These are phyloP conservation scores for Citrus maxima DNA, from an alignment of 345 rosid genomes.

Conservation along the genomic window DNA sequence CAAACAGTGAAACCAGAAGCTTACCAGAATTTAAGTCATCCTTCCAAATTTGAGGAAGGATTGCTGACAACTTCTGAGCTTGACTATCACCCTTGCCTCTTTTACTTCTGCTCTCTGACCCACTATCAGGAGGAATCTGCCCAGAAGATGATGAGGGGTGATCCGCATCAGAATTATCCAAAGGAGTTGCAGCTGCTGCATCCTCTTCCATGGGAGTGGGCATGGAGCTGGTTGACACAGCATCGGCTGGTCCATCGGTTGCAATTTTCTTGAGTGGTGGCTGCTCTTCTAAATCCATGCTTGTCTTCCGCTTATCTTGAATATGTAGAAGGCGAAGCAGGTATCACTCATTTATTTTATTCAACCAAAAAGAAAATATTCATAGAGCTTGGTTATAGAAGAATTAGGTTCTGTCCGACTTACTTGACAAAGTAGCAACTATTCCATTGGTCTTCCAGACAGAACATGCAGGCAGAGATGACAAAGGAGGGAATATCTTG, in stretches of 20 bases:
- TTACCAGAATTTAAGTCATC: slow-evolving; percentile 72
- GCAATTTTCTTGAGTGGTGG: slow-evolving; percentile 51
- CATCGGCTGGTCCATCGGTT: slow-evolving; percentile 45
- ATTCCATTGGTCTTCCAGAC: slow-evolving; percentile 46
- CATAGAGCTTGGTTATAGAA: background rate
- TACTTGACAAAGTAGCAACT: slow-evolving; percentile 46
- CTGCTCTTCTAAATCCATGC: slow-evolving; percentile 38
- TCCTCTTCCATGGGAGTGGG: slow-evolving; percentile 44
- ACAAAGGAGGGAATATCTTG: slow-evolving; percentile 65
- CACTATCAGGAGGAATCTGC: slow-evolving; percentile 26
- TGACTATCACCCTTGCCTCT: slow-evolving; percentile 25
- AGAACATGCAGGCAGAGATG: slow-evolving; percentile 44
- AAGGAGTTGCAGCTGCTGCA: slow-evolving; percentile 22
- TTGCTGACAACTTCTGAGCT: slow-evolving; percentile 42
- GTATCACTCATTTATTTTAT: background rate
- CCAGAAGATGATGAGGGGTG: slow-evolving; percentile 37
- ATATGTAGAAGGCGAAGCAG: background rate
- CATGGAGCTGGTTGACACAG: slow-evolving; percentile 23
- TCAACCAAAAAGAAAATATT: background rate
- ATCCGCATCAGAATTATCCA: slow-evolving; percentile 31
- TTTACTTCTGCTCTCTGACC: slow-evolving; percentile 20
- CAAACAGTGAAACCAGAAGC: slow-evolving; percentile 55
- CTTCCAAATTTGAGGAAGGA: slow-evolving; percentile 68
- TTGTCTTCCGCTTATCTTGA: slow-evolving; percentile 57
- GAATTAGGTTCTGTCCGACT: background rate